Conservation (phyloP, 345 rosid species). For the Erucastrum elatum region DNA sequence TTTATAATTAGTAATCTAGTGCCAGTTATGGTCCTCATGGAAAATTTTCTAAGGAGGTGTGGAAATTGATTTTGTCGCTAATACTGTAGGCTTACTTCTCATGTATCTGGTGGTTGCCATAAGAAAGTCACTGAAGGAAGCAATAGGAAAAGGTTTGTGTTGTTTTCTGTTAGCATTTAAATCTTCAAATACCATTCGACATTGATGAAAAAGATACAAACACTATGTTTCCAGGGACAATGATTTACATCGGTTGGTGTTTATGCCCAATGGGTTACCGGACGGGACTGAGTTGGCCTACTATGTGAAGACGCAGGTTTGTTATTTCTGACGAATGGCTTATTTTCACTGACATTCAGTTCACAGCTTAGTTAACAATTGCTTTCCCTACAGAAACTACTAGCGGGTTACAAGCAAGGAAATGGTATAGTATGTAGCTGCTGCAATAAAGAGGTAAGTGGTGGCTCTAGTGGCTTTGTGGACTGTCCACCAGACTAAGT, state of each 20-base stretch:
- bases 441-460: conserved; percentile 81
- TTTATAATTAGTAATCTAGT: not conserved
- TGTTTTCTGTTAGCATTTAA: conserved; percentile 22
- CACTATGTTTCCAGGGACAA: conserved; percentile 64
- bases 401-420: conserved; percentile 83
- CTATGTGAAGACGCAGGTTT: conserved; percentile 83
- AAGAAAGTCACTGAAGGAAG: conserved; percentile 70
- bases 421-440: conserved; percentile 84
- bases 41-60: not conserved
- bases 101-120: conserved; percentile 42
- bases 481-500: not conserved
- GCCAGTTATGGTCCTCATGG: not conserved
- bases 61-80: conserved; percentile 10
- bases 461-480: conserved; percentile 5
- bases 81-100: conserved; percentile 52
- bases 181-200: not conserved
- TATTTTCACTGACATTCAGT: not conserved
- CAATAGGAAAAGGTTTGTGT: conserved; percentile 63
- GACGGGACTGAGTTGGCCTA: conserved; percentile 92
- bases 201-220: conserved; percentile 6
- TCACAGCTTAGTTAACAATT: not conserved
- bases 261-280: conserved; percentile 93
- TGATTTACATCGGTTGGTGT: conserved; percentile 86
- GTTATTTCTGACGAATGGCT: conserved; percentile 13
- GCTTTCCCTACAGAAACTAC: conserved; percentile 50